Conservation (phyloP, 1,284 basidiomycete genomes). For the Cryptococcus sp. region DNA sequence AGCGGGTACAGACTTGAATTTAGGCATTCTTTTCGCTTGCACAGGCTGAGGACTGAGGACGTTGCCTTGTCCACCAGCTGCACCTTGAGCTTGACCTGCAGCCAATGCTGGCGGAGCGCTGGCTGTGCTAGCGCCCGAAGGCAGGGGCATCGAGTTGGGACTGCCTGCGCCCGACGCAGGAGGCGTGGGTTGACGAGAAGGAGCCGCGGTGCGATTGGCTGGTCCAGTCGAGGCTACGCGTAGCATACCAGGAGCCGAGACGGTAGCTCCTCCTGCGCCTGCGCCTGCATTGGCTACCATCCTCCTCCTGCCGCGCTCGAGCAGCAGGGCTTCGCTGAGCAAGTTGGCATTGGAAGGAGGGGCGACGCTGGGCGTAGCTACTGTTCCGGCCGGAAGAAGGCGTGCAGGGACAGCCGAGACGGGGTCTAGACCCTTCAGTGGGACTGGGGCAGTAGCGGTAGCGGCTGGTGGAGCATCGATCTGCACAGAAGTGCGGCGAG, state of each 20-base stretch:
- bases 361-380: conserved; percentile 10
- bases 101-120: neutral
- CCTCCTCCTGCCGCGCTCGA: conserved; percentile 26
- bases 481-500: neutral
- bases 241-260: neutral
- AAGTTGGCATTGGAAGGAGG: conserved; percentile 11
- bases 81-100: neutral
- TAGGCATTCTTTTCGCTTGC: conserved; percentile 19
- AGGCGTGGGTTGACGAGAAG: conserved; percentile 19
- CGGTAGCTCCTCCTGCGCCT: neutral
- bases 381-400: conserved; percentile 9
- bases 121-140: neutral
- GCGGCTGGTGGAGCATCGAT: neutral
- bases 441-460: neutral
- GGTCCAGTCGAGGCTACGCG: conserved; percentile 10
- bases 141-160: neutral
- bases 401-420: conserved; percentile 25
- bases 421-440: conserved; percentile 14
- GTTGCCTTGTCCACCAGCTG: neutral
- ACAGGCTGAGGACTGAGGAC: conserved; percentile 24
- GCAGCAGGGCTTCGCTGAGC: conserved; percentile 29
- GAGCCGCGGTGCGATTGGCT: neutral
- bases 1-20: conserved; percentile 33
- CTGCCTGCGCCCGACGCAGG: neutral
- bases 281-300: conserved; percentile 10